These are phyloP conservation scores for Cystofilobasidium ferigula DNA, from an alignment of 768 basidiomycete genomes.

Conservation along the genomic window DNA sequence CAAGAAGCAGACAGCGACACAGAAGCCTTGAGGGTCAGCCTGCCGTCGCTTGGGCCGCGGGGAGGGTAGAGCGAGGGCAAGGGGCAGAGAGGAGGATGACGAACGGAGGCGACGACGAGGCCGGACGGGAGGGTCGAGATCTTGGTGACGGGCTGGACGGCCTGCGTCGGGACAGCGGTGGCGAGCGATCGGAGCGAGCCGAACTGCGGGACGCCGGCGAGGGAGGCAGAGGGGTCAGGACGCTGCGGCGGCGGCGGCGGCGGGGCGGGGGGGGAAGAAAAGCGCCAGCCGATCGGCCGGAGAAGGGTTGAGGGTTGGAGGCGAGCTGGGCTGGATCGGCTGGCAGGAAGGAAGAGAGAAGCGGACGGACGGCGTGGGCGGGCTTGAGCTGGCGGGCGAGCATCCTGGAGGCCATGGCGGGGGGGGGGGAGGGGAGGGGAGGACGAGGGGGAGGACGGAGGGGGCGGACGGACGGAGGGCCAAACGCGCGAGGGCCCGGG, in stretches of 20 bases:
- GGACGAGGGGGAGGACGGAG: background rate
- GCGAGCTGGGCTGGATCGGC: too few species aligned
- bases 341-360: background rate
- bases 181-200: slow-evolving; percentile 16
- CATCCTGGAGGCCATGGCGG: slow-evolving; percentile 13
- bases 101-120: slow-evolving; percentile 76
- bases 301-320: too few species aligned
- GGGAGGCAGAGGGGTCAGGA: background rate
- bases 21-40: background rate
- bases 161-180: slow-evolving; percentile 14
- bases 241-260: background rate
- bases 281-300: slow-evolving; percentile 6
- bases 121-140: slow-evolving; percentile 89
- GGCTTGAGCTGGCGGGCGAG: slow-evolving; percentile 12
- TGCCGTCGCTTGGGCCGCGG: too few species aligned
- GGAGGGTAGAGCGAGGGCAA: background rate
- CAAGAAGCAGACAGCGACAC: background rate
- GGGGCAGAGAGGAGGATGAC: background rate
- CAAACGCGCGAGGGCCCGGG: too few species aligned
- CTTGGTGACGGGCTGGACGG: slow-evolving; percentile 47
- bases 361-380: background rate
- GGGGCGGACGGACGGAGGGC: background rate
- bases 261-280: background rate
- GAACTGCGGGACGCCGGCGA: background rate
- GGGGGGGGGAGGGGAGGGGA: background rate